Percentiles rank a stretch among this genome's conserved stretches.
phyloP scores from a whole-genome alignment of 148 eudicot species.

The Amaranthus cruentus region DNA sequence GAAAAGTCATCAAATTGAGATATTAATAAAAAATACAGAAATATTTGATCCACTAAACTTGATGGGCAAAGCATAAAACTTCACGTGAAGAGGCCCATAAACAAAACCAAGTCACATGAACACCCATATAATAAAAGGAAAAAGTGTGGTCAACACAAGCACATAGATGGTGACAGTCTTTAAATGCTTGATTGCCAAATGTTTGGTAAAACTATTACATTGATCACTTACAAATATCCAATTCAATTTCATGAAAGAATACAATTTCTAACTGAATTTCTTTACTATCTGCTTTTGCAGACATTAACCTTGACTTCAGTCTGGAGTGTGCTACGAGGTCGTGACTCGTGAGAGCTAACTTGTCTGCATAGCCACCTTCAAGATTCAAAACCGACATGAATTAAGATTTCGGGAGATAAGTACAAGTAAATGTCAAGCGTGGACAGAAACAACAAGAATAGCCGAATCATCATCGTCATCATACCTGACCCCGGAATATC shows the following conservation, averaged over 20 bases:
- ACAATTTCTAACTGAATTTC: not conserved
- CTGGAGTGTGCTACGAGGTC: too few relatives aligned
- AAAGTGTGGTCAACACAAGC: conserved; percentile 20
- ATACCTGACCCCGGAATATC: too few relatives aligned
- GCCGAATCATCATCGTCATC: too few relatives aligned
- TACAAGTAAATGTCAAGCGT: too few relatives aligned
- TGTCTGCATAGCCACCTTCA: too few relatives aligned
- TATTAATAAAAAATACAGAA: not conserved
- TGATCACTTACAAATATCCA: not conserved
- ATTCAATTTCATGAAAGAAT: too few relatives aligned
- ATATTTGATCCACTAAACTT: not conserved
- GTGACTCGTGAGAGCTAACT: too few relatives aligned
- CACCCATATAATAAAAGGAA: not conserved
- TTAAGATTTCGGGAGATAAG: too few relatives aligned
- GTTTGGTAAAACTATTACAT: not conserved
- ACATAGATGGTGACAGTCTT: conserved; percentile 10
- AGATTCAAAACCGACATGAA: too few relatives aligned
- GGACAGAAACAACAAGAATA: too few relatives aligned
- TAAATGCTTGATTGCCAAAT: not conserved
- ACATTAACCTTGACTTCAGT: too few relatives aligned
- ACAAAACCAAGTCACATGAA: conserved; percentile 15
- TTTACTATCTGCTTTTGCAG: not conserved
- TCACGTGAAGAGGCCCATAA: conserved; percentile 20
- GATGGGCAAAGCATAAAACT: conserved; percentile 4
- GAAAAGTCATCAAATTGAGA: not conserved